Percentiles rank a stretch among this genome's conserved stretches.
These are phyloP conservation scores for Phytophthora macrochlamydospora DNA, from an alignment of 352 stramenopile genomes.

Conservation along the genomic window DNA sequence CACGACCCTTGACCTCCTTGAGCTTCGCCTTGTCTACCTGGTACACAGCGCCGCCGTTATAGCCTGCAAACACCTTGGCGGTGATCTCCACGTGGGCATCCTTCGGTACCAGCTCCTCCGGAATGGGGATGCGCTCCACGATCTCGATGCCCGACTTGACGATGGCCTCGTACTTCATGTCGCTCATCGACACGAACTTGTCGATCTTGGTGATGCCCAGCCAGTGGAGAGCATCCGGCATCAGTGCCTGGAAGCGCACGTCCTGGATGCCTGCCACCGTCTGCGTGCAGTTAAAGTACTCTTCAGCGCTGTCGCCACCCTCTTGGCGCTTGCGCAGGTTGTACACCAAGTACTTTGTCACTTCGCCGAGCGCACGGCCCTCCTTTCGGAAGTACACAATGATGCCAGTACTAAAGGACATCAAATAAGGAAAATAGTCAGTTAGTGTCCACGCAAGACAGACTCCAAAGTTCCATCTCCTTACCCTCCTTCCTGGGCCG, in stretches of 20 bases:
- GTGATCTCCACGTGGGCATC: constrained; percentile 99
- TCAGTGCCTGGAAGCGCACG: constrained; percentile 98
- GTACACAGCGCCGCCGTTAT: constrained; percentile 91
- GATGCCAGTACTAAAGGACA: constrained; percentile 82
- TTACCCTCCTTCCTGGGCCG: constrained; percentile 95
- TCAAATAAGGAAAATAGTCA: constrained; percentile 2
- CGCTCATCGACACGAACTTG: constrained; percentile 97
- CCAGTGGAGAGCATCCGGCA: constrained; percentile 99
- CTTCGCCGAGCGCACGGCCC: constrained; percentile 96
- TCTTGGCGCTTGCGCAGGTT: constrained; percentile 99
- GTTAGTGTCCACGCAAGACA: too few species aligned
- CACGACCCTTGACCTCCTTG: constrained; percentile 94
- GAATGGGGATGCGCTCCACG: constrained; percentile 98
- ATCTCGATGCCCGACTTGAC: constrained; percentile 98
- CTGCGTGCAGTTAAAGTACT: constrained; percentile 99
- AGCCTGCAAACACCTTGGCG: constrained; percentile 95
- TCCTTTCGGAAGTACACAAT: constrained; percentile 99
- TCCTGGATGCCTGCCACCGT: constrained; percentile 98
- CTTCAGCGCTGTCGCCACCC: constrained; percentile 95
- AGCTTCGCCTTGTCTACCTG: constrained; percentile 93
- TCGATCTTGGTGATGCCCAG: constrained; percentile 95
- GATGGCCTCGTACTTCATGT: constrained; percentile 99
- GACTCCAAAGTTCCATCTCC: neutral
- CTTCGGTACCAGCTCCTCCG: constrained; percentile 96
- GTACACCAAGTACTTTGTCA: constrained; percentile 99